A percentile compares a stretch with the other conserved stretches of the same genome.
These are phyloP conservation scores for Trichoderma sp. DNA, from an alignment of 2,329 filamentous ascomycete species.

Conservation along the genomic window DNA sequence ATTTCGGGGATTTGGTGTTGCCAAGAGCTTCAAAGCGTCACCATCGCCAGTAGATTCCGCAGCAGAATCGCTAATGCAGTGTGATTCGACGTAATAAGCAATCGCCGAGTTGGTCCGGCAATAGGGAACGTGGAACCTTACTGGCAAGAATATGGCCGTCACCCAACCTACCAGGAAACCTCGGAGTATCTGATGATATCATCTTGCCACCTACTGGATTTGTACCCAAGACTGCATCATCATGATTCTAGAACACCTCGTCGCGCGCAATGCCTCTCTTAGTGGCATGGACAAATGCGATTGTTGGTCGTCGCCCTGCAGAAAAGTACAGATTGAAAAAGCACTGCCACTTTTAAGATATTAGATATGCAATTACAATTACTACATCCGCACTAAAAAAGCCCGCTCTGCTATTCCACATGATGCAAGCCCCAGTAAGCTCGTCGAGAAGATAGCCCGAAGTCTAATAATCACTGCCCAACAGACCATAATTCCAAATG, in stretches of 20 bases:
- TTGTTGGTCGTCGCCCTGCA: not conserved
- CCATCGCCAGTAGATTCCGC: not conserved
- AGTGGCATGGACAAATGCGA: not conserved
- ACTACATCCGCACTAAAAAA: not conserved
- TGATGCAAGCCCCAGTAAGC: not conserved
- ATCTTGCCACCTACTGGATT: slow-evolving; percentile 3
- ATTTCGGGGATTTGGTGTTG: not conserved
- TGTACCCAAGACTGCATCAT: not conserved
- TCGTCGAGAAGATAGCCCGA: not conserved
- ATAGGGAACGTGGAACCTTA: not conserved
- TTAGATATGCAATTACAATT: not conserved
- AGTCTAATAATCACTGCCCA: not conserved
- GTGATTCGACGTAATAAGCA: not conserved
- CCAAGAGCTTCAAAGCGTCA: not conserved
- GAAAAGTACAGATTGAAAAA: not conserved
- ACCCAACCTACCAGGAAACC: not conserved
- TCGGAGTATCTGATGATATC: not conserved
- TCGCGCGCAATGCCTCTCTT: not conserved
- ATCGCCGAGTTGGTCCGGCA: not conserved
- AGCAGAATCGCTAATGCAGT: not conserved
- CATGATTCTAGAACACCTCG: not conserved
- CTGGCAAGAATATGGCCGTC: not conserved
- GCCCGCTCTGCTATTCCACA: not conserved
- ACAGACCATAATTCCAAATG: not conserved
- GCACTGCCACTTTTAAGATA: slow-evolving; percentile 5